Evolutionary conservation across 768 basidiomycete species (phyloP).

Genomic region (Hericium alpestre): DNA sequence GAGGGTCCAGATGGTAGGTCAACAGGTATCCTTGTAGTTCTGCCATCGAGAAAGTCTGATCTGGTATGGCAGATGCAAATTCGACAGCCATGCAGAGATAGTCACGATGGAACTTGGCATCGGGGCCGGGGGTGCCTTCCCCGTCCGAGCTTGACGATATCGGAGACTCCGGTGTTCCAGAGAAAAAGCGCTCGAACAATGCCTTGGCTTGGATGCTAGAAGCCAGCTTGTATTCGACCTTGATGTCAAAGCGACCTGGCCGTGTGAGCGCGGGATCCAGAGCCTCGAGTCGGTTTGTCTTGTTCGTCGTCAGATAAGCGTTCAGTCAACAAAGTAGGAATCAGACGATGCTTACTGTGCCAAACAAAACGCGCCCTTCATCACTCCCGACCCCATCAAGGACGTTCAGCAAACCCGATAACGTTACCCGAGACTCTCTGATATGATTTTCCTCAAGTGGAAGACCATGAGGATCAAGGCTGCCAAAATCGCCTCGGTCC

Average conservation of each 20-base stretch:
- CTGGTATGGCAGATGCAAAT: slow-evolving; percentile 35
- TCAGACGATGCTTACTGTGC: slow-evolving; percentile 30
- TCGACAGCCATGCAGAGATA: no score
- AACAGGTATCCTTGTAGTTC: slow-evolving; percentile 54
- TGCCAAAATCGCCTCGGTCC: not conserved
- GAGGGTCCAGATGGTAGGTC: slow-evolving; percentile 7
- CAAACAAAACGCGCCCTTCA: slow-evolving; percentile 52
- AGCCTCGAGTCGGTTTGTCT: not conserved
- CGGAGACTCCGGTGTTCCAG: not conserved
- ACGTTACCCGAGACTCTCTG: slow-evolving; percentile 30
- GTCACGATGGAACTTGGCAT: not conserved
- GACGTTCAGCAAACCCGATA: slow-evolving; percentile 48
- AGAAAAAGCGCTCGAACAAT: not conserved
- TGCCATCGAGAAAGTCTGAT: slow-evolving; percentile 43
- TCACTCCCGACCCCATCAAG: slow-evolving; percentile 52
- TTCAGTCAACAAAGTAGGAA: slow-evolving; percentile 14
- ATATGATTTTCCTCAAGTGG: slow-evolving; percentile 2
- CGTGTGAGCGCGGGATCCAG: not conserved
- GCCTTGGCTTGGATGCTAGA: not conserved
- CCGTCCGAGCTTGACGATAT: not conserved
- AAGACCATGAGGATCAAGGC: not conserved
- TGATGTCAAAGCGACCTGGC: not conserved
- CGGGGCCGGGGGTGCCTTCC: not conserved
- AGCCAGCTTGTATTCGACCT: not conserved
- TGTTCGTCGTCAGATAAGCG: not conserved